These are phyloP conservation scores for Albophoma yamanashiensis DNA, from an alignment of 2,329 filamentous ascomycete genomes.

Conservation along the genomic window DNA sequence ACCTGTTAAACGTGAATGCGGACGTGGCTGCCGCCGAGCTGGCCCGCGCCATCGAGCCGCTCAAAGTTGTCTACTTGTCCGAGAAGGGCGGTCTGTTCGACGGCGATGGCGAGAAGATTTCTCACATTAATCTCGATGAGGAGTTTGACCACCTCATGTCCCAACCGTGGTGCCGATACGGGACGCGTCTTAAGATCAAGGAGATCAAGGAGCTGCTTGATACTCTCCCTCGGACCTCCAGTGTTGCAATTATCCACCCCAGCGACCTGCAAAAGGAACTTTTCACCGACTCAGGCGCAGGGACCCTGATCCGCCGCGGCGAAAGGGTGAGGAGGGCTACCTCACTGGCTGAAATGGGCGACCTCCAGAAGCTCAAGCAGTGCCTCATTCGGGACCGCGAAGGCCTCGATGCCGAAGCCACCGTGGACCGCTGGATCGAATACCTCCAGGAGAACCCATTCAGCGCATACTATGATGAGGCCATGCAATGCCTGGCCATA, in stretches of 20 bases:
- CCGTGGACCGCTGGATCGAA: constrained; percentile 78
- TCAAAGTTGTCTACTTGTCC: constrained; percentile 97
- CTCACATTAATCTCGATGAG: constrained; percentile 92
- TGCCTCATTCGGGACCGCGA: constrained; percentile 74
- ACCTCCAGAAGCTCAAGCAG: constrained; percentile 67
- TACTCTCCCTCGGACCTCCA: constrained; percentile 80
- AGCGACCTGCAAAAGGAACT: constrained; percentile 93
- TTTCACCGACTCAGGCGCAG: constrained; percentile 91
- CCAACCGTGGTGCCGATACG: constrained; percentile 90
- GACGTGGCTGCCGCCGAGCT: constrained; percentile 93
- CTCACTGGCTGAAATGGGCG: constrained; percentile 62
- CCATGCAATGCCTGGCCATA: constrained; percentile 85
- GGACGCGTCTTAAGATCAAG: constrained; percentile 91
- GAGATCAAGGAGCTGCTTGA: constrained; percentile 93
- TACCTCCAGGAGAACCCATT: constrained; percentile 69
- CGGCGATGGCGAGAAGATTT: constrained; percentile 89
- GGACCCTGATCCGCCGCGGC: constrained; percentile 83
- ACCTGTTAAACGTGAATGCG: constrained; percentile 93
- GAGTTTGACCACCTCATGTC: constrained; percentile 90
- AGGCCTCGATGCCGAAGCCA: constrained; percentile 69
- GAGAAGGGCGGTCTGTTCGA: constrained; percentile 97
- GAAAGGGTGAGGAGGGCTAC: constrained; percentile 75
- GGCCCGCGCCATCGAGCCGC: constrained; percentile 74
- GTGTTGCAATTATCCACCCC: constrained; percentile 94
- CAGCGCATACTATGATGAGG: constrained; percentile 89